phyloP scores from a whole-genome alignment of 306 rosid genomes.

The Prunus mongolica region DNA sequence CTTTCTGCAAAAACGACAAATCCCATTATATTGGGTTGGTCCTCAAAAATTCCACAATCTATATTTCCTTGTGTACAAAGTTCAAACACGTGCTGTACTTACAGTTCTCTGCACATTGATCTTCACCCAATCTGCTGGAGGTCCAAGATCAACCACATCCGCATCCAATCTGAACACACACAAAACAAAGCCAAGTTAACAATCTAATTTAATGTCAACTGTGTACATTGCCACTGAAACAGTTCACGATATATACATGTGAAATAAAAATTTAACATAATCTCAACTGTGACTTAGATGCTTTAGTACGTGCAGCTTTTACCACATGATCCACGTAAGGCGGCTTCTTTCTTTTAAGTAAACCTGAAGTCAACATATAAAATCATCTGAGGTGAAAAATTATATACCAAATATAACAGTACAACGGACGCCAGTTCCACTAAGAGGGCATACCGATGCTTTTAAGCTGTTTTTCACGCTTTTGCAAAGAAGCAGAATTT shows the following conservation, averaged over 20 bases:
- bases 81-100: conserved; percentile 30
- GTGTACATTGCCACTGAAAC: conserved; percentile 8
- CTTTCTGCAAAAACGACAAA: conserved; percentile 58
- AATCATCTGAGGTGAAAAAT: conserved; percentile 21
- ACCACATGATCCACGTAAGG: conserved; percentile 60
- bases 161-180: conserved; percentile 62
- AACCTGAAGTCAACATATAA: conserved; percentile 45
- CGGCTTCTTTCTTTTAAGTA: conserved; percentile 82
- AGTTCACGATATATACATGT: not conserved
- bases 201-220: conserved; percentile 9
- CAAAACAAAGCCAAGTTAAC: conserved; percentile 28
- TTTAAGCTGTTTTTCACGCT: conserved; percentile 94
- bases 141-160: conserved; percentile 76
- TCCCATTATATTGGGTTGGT: conserved; percentile 18
- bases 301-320: conserved; percentile 73
- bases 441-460: conserved; percentile 59
- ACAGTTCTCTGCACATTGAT: conserved; percentile 92
- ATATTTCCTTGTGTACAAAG: conserved; percentile 16
- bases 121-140: conserved; percentile 99
- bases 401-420: not conserved
- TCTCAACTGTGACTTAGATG: conserved; percentile 85
- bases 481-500: conserved; percentile 61
- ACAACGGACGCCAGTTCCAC: conserved; percentile 12
- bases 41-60: not conserved
- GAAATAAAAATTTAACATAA: conserved; percentile 12